These are phyloP conservation scores for Cladosporium cucumerinum DNA, from an alignment of 2,329 filamentous ascomycete species.

Conservation along the genomic window DNA sequence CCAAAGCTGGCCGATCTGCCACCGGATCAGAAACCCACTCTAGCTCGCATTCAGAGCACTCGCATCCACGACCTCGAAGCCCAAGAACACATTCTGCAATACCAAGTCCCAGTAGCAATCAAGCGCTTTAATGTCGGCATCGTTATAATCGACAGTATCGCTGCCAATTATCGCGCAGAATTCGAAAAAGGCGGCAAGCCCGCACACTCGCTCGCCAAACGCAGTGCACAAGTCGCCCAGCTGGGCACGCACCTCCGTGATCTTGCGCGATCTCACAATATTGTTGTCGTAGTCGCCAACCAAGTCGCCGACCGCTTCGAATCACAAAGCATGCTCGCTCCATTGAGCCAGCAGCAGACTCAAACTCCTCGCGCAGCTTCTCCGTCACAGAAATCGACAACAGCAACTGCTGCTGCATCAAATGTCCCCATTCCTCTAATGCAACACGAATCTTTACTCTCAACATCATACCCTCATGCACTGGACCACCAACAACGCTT, in stretches of 20 bases:
- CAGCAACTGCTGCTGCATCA: not conserved
- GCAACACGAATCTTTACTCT: slow-evolving; percentile 27
- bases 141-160: slow-evolving; percentile 84
- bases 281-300: slow-evolving; percentile 89
- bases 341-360: slow-evolving; percentile 16
- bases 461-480: slow-evolving; percentile 57
- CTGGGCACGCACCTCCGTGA: slow-evolving; percentile 72
- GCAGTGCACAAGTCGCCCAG: slow-evolving; percentile 72
- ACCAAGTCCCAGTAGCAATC: slow-evolving; percentile 85
- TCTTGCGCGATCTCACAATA: slow-evolving; percentile 67
- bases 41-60: slow-evolving; percentile 75
- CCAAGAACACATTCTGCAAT: slow-evolving; percentile 91
- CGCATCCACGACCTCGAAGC: slow-evolving; percentile 85
- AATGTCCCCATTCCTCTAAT: slow-evolving; percentile 1
- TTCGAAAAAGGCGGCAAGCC: slow-evolving; percentile 54
- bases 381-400: slow-evolving; percentile 13
- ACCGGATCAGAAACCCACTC: slow-evolving; percentile 53
- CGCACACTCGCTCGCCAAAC: slow-evolving; percentile 64
- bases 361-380: slow-evolving; percentile 22
- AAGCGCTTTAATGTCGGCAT: slow-evolving; percentile 73
- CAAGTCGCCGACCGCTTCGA: slow-evolving; percentile 88
- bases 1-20: slow-evolving; percentile 53
- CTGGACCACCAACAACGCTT: slow-evolving; percentile 89
- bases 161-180: slow-evolving; percentile 92
- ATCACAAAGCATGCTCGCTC: slow-evolving; percentile 23